phyloP scores from a whole-genome alignment of 2,329 filamentous ascomycete species.

The Apiospora koreana region DNA sequence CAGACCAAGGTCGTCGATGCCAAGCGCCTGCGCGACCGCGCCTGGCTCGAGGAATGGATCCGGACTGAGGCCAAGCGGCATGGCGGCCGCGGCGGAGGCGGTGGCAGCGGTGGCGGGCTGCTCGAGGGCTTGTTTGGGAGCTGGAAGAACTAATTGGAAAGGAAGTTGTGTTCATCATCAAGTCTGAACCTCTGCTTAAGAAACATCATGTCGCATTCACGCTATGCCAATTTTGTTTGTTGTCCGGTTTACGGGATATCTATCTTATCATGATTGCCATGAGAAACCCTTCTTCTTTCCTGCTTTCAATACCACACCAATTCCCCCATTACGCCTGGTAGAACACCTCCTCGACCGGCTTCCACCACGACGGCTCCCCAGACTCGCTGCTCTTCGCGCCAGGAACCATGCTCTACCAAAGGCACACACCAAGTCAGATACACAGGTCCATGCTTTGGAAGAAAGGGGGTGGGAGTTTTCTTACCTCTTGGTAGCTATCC shows the following conservation, averaged over 20 bases:
- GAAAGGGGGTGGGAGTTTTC: not conserved
- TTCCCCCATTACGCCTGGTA: slow-evolving; percentile 48
- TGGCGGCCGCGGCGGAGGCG: slow-evolving; percentile 46
- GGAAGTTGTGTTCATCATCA: not conserved
- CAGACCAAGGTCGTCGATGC: slow-evolving; percentile 52
- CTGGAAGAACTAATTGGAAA: slow-evolving; percentile 24
- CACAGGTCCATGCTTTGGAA: not conserved
- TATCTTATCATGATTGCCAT: not conserved
- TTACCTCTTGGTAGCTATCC: slow-evolving; percentile 69
- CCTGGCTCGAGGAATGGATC: slow-evolving; percentile 57
- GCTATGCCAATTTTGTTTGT: not conserved
- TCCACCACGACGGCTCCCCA: slow-evolving; percentile 69
- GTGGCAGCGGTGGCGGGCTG: slow-evolving; percentile 33
- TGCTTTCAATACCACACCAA: not conserved
- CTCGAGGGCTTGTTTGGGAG: slow-evolving; percentile 34
- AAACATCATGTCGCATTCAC: not conserved
- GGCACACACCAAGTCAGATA: not conserved
- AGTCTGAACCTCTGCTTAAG: not conserved
- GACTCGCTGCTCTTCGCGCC: slow-evolving; percentile 60
- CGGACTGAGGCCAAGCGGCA: slow-evolving; percentile 49
- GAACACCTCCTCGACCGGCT: slow-evolving; percentile 69
- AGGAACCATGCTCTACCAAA: slow-evolving; percentile 47
- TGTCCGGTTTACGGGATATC: not conserved
- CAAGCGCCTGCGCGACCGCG: slow-evolving; percentile 47
- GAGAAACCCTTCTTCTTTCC: not conserved